These are phyloP conservation scores for Alternaria arbusti DNA, from an alignment of 2,329 filamentous ascomycete genomes.

Conservation along the genomic window DNA sequence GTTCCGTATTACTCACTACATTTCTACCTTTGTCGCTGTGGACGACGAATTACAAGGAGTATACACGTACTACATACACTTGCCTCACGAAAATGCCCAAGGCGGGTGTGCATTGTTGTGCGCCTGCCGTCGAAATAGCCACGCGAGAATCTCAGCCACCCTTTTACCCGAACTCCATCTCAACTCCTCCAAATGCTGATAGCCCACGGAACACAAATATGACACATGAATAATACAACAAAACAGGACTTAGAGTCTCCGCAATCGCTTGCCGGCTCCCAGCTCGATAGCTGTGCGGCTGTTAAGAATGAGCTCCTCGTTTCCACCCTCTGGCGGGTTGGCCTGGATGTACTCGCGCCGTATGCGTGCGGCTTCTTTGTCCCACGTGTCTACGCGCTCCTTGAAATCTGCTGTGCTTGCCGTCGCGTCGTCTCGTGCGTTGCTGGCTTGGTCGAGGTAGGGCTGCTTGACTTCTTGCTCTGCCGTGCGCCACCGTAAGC, in stretches of 20 bases:
- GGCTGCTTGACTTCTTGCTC: slow-evolving; percentile 73
- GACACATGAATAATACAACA: slow-evolving; percentile 29
- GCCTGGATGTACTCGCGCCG: slow-evolving; percentile 51
- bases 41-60: neutral
- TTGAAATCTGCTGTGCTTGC: slow-evolving; percentile 66
- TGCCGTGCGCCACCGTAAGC: slow-evolving; percentile 88
- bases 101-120: neutral
- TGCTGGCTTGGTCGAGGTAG: slow-evolving; percentile 75
- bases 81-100: neutral
- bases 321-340: slow-evolving; percentile 41
- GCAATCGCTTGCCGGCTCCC: slow-evolving; percentile 43
- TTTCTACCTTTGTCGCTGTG: neutral
- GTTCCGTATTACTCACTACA: neutral
- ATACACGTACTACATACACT: neutral
- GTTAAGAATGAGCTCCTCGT: slow-evolving; percentile 38
- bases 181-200: slow-evolving; percentile 28
- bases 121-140: slow-evolving; percentile 1
- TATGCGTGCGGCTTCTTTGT: slow-evolving; percentile 64
- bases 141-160: slow-evolving; percentile 2
- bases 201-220: slow-evolving; percentile 23
- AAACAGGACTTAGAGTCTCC: slow-evolving; percentile 30
- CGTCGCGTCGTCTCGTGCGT: slow-evolving; percentile 71
- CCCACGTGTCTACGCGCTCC: slow-evolving; percentile 72
- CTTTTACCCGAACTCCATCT: slow-evolving; percentile 10
- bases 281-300: slow-evolving; percentile 49